Conservation (phyloP, 2,329 filamentous ascomycete genomes). For the Rasamsonia emersonii region DNA sequence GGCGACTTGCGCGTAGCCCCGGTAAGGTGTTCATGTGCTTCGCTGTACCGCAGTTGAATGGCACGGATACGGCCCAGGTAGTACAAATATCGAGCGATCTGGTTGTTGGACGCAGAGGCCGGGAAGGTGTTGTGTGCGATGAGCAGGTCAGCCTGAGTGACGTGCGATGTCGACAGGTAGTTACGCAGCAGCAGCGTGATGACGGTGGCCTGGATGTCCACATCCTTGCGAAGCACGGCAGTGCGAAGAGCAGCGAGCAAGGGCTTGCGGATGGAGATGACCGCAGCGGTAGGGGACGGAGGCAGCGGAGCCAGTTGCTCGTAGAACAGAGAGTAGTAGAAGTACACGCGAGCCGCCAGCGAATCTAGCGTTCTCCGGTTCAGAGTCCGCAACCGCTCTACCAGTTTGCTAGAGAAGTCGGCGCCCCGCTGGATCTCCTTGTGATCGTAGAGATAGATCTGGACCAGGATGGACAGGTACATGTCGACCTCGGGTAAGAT, state of each 20-base stretch:
- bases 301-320: slow-evolving; percentile 83
- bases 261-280: slow-evolving; percentile 76
- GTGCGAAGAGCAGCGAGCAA: slow-evolving; percentile 84
- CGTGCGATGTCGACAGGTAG: slow-evolving; percentile 92
- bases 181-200: slow-evolving; percentile 92
- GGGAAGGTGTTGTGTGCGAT: slow-evolving; percentile 96
- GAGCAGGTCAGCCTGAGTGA: slow-evolving; percentile 89
- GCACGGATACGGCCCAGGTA: slow-evolving; percentile 94
- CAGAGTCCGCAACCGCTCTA: slow-evolving; percentile 75
- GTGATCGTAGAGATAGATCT: slow-evolving; percentile 82
- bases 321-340: slow-evolving; percentile 93
- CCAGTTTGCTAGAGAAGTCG: slow-evolving; percentile 73
- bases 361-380: slow-evolving; percentile 94
- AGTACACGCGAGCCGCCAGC: slow-evolving; percentile 90
- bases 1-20: slow-evolving; percentile 93
- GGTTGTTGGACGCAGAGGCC: slow-evolving; percentile 89
- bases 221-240: slow-evolving; percentile 91
- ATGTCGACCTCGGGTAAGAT: slow-evolving; percentile 78
- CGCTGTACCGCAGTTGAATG: slow-evolving; percentile 93
- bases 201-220: slow-evolving; percentile 93
- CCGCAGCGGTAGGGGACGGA: slow-evolving; percentile 77
- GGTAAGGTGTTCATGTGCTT: slow-evolving; percentile 88
- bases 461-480: slow-evolving; percentile 75
- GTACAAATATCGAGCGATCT: slow-evolving; percentile 94
- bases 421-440: slow-evolving; percentile 73